phyloP scores from a whole-genome alignment of 2,329 filamentous ascomycete species.

The Sporothrix euskadiensis region DNA sequence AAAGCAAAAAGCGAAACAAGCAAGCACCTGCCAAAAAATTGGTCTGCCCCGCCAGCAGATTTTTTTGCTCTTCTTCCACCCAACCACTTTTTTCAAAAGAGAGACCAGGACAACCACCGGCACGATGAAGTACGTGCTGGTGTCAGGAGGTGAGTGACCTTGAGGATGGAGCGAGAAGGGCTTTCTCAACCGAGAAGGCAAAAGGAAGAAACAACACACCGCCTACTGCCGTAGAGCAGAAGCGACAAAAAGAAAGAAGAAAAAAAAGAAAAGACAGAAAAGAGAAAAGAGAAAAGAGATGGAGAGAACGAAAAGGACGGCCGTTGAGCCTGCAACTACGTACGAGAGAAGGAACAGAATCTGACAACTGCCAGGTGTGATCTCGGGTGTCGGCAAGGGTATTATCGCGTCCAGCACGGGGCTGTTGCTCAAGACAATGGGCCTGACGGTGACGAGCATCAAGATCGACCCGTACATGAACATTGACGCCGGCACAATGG shows the following conservation, averaged over 20 bases:
- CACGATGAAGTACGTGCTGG: conserved; percentile 36
- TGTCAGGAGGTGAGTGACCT: conserved; percentile 33
- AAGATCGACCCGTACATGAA: conserved; percentile 56
- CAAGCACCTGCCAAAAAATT: neutral
- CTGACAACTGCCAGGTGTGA: conserved; percentile 31
- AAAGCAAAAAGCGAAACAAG: neutral
- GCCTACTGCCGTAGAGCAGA: neutral
- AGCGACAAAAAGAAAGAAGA: neutral
- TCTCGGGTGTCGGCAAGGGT: conserved; percentile 36
- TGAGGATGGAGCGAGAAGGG: neutral
- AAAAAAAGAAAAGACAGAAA: neutral
- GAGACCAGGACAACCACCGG: conserved; percentile 22
- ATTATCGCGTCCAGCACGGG: conserved; percentile 45
- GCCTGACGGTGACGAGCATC: conserved; percentile 65
- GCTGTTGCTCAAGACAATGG: conserved; percentile 75
- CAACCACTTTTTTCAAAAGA: conserved; percentile 8
- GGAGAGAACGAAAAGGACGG: too few relatives aligned
- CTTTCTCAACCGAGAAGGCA: neutral
- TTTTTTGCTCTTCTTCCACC: neutral
- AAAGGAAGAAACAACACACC: neutral
- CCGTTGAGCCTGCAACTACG: neutral
- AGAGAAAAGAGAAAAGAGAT: neutral
- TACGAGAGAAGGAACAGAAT: neutral
- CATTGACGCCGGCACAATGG: conserved; percentile 42
- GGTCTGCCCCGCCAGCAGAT: neutral